Percentiles rank a stretch among this genome's conserved stretches.
phyloP scores from a whole-genome alignment of 2,329 filamentous ascomycete species.

The Apiospora saccharicola region DNA sequence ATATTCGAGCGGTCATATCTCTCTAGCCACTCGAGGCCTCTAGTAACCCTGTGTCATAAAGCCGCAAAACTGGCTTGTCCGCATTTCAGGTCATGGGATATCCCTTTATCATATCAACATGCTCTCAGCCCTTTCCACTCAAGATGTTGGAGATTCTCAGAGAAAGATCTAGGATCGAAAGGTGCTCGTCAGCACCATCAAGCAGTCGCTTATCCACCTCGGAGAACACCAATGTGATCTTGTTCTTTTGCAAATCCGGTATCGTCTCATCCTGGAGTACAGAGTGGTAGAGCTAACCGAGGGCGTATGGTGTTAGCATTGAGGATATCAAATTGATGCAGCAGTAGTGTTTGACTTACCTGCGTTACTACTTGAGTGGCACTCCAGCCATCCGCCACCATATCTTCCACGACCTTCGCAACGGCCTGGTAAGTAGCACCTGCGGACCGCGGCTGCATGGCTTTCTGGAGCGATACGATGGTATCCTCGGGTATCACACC shows the following conservation, averaged over 20 bases:
- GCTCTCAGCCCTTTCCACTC: constrained; percentile 49
- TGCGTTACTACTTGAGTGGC: constrained; percentile 86
- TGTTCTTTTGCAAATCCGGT: constrained; percentile 85
- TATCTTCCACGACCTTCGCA: constrained; percentile 81
- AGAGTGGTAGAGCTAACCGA: constrained; percentile 75
- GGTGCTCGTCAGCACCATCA: constrained; percentile 93
- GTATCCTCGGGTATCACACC: constrained; percentile 86
- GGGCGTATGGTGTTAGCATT: constrained; percentile 23
- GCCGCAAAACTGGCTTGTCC: not conserved
- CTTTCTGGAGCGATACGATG: constrained; percentile 73
- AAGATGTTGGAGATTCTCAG: constrained; percentile 82
- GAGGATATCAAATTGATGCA: not conserved
- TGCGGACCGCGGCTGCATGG: constrained; percentile 76
- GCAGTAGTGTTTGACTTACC: constrained; percentile 52
- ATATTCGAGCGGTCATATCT: not conserved
- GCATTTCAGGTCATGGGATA: constrained; percentile 38
- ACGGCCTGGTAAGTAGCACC: constrained; percentile 75
- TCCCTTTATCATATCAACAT: constrained; percentile 21
- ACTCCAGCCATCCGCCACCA: constrained; percentile 97
- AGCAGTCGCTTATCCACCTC: constrained; percentile 93
- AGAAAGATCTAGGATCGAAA: constrained; percentile 86
- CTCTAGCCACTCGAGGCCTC: not conserved
- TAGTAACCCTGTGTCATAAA: not conserved
- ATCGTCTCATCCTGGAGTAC: constrained; percentile 86
- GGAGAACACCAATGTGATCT: constrained; percentile 87